Conservation (phyloP, 2,329 filamentous ascomycete genomes). For the Clarireedia sp. region DNA sequence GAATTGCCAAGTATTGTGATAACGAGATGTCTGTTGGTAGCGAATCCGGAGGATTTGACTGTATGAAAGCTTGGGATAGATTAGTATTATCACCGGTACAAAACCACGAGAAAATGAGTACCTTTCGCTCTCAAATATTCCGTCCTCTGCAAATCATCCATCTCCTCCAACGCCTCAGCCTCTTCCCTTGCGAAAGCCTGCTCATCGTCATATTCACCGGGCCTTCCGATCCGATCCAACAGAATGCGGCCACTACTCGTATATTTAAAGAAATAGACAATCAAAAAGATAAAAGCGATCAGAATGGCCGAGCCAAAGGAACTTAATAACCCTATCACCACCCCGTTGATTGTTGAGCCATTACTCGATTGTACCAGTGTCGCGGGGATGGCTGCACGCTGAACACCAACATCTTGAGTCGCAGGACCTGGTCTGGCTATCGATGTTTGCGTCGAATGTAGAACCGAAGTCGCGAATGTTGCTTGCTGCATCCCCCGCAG, state of each 20-base stretch:
- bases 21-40: conserved; percentile 93
- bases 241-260: conserved; percentile 83
- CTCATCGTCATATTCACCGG: conserved; percentile 96
- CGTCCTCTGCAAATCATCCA: conserved; percentile 85
- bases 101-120: conserved; percentile 35
- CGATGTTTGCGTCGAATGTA: conserved; percentile 8
- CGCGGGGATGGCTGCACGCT: neutral
- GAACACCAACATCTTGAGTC: neutral
- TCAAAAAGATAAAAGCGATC: conserved; percentile 67
- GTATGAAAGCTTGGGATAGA: conserved; percentile 65
- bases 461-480: conserved; percentile 18
- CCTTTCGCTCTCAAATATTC: conserved; percentile 96
- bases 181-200: conserved; percentile 91
- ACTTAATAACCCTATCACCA: conserved; percentile 89
- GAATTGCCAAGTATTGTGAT: conserved; percentile 94
- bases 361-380: neutral
- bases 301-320: conserved; percentile 87
- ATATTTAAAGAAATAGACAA: conserved; percentile 92
- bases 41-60: conserved; percentile 91
- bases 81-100: neutral
- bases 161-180: conserved; percentile 85
- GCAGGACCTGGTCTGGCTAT: conserved; percentile 4
- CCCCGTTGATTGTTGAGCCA: conserved; percentile 54
- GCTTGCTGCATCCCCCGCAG: conserved; percentile 17
- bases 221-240: conserved; percentile 83